phyloP scores from a whole-genome alignment of 2,329 filamentous ascomycete species.

The Nothopassalora personata region DNA sequence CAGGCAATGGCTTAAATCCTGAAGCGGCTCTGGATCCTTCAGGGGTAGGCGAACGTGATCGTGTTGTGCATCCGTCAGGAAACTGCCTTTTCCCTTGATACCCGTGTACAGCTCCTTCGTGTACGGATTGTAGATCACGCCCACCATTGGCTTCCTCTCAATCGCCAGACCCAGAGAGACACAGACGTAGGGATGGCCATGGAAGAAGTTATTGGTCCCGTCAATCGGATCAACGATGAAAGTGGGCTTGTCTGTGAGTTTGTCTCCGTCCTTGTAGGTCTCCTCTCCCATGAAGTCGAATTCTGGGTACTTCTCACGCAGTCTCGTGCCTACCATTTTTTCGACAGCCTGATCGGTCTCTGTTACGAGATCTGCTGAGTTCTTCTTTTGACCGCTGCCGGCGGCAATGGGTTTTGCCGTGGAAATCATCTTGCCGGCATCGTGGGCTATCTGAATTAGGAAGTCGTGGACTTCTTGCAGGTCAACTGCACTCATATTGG shows the following conservation, averaged over 20 bases:
- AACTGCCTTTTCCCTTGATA: constrained; percentile 63
- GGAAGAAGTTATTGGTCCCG: constrained; percentile 76
- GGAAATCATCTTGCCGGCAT: constrained; percentile 44
- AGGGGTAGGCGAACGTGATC: constrained; percentile 42
- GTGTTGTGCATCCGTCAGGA: constrained; percentile 33
- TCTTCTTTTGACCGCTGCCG: constrained; percentile 45
- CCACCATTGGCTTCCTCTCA: constrained; percentile 57
- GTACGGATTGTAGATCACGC: constrained; percentile 77
- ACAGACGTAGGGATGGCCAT: constrained; percentile 67
- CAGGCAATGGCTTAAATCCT: constrained; percentile 57
- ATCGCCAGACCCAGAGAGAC: constrained; percentile 71
- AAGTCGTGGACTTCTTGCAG: constrained; percentile 47
- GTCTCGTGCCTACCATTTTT: constrained; percentile 48
- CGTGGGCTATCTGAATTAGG: constrained; percentile 41
- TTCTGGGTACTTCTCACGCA: constrained; percentile 49
- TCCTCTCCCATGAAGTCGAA: constrained; percentile 70
- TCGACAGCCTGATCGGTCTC: constrained; percentile 60
- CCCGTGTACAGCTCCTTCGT: constrained; percentile 63
- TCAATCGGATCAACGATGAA: constrained; percentile 81
- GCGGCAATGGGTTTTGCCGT: constrained; percentile 40
- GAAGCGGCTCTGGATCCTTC: constrained; percentile 47
- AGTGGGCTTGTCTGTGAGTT: constrained; percentile 62
- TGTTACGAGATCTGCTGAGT: constrained; percentile 57
- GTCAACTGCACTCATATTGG: constrained; percentile 27
- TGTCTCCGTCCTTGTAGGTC: constrained; percentile 62